A percentile compares a stretch with the other conserved stretches of the same genome.
Conservation (phyloP, 495 filamentous ascomycete species). For the Emericellopsis terricola region DNA sequence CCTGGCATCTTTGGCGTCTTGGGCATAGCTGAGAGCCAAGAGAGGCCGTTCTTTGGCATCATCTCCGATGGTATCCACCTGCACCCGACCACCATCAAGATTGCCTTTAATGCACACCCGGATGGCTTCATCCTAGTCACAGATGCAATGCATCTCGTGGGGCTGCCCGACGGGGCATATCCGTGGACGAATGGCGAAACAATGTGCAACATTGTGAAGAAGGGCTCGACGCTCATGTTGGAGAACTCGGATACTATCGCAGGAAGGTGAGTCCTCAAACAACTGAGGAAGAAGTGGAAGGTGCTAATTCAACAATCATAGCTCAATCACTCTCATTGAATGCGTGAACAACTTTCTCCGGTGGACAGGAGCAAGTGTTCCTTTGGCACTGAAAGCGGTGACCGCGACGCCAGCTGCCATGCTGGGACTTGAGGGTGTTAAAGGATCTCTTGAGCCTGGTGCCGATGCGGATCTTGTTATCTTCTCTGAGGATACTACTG, state of each 20-base stretch:
- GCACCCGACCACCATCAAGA: conserved; percentile 42
- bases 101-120: conserved; percentile 43
- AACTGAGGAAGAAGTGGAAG: neutral
- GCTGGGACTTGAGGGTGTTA: conserved; percentile 45
- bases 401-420: conserved; percentile 57
- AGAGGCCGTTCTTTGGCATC: conserved; percentile 42
- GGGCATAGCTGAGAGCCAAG: conserved; percentile 23
- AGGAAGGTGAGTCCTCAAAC: conserved; percentile 28
- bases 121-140: conserved; percentile 48
- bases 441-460: conserved; percentile 47
- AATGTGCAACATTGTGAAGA: conserved; percentile 40
- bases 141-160: conserved; percentile 47
- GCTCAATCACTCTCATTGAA: conserved; percentile 53
- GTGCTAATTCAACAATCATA: conserved; percentile 7
- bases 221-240: conserved; percentile 43
- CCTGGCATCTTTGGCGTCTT: conserved; percentile 70
- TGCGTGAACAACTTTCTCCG: conserved; percentile 67
- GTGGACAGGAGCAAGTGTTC: conserved; percentile 46
- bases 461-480: conserved; percentile 72
- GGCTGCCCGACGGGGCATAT: conserved; percentile 59
- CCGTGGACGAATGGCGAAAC: conserved; percentile 62
- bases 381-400: conserved; percentile 48
- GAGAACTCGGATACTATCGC: conserved; percentile 59
- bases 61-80: conserved; percentile 52
- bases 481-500: conserved; percentile 32